These are phyloP conservation scores for Corniculantispora saksenae DNA, from an alignment of 2,329 filamentous ascomycete species.

Conservation along the genomic window DNA sequence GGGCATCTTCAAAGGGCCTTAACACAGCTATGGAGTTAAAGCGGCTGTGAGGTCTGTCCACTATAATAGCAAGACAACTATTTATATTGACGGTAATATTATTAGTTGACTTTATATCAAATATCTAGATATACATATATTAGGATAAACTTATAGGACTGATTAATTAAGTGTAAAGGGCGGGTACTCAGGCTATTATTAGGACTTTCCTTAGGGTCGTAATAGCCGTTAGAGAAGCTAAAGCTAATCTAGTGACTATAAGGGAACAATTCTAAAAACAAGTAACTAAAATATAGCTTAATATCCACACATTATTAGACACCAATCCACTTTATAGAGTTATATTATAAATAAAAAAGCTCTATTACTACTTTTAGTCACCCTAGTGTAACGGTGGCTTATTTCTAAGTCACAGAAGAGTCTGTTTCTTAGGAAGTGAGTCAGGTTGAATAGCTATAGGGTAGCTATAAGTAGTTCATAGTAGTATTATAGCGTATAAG, in stretches of 20 bases:
- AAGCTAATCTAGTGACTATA: slow-evolving; percentile 23
- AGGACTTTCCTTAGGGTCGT: slow-evolving; percentile 16
- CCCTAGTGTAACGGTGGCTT: too few species aligned
- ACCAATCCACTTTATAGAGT: slow-evolving; percentile 15
- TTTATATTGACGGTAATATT: not conserved
- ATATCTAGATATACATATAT: not conserved
- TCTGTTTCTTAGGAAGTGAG: too few species aligned
- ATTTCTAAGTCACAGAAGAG: too few species aligned
- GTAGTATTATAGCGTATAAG: too few species aligned
- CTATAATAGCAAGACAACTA: slow-evolving; percentile 11
- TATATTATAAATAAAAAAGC: slow-evolving; percentile 12
- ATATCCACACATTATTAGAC: slow-evolving; percentile 13
- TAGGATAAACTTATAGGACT: not conserved
- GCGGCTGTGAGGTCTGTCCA: slow-evolving; percentile 17
- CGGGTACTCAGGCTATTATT: not conserved
- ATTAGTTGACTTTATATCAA: not conserved
- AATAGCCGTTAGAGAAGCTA: slow-evolving; percentile 24
- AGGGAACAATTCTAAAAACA: slow-evolving; percentile 23
- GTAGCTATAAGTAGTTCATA: too few species aligned
- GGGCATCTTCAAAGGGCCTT: slow-evolving; percentile 22
- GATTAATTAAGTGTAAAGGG: not conserved
- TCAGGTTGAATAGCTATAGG: too few species aligned
- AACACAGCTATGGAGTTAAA: slow-evolving; percentile 20
- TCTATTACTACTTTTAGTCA: slow-evolving; percentile 6
- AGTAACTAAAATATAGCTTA: slow-evolving; percentile 18